These are phyloP conservation scores for Aspergillus luchuensis DNA, from an alignment of 2,329 filamentous ascomycete species.

Conservation along the genomic window DNA sequence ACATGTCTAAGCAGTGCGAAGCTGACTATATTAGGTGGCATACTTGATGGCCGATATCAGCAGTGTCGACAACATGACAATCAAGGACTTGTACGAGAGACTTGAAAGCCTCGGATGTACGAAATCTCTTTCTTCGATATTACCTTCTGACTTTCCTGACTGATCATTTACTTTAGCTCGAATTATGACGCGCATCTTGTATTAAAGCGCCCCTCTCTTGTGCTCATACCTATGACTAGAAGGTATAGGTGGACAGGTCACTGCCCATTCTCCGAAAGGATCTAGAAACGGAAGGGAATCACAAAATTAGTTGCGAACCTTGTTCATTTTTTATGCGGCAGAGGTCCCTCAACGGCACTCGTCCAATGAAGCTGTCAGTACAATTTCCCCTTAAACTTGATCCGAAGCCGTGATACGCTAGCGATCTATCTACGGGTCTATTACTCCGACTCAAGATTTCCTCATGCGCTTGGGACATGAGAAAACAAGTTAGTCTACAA, in stretches of 20 bases:
- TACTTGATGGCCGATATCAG: constrained; percentile 99
- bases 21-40: constrained; percentile 60
- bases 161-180: constrained; percentile 36
- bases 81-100: constrained; percentile 81
- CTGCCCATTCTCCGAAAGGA: too few relatives aligned
- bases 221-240: too few relatives aligned
- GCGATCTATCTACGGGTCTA: too few relatives aligned
- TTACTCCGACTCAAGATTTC: too few relatives aligned
- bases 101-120: constrained; percentile 79
- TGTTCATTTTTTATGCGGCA: neutral
- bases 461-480: neutral
- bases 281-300: too few relatives aligned
- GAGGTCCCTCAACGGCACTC: constrained; percentile 22
- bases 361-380: constrained; percentile 5
- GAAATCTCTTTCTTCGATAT: constrained; percentile 34
- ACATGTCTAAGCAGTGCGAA: neutral
- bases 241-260: too few relatives aligned
- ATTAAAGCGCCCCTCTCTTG: constrained; percentile 30
- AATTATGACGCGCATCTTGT: constrained; percentile 50
- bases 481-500: neutral
- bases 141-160: constrained; percentile 13
- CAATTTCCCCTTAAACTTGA: too few relatives aligned
- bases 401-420: too few relatives aligned
- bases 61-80: constrained; percentile 75
- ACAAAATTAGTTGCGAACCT: too few relatives aligned